phyloP scores from a whole-genome alignment of 108 stramenopile genomes.

The Nannochloropsis granulata region DNA sequence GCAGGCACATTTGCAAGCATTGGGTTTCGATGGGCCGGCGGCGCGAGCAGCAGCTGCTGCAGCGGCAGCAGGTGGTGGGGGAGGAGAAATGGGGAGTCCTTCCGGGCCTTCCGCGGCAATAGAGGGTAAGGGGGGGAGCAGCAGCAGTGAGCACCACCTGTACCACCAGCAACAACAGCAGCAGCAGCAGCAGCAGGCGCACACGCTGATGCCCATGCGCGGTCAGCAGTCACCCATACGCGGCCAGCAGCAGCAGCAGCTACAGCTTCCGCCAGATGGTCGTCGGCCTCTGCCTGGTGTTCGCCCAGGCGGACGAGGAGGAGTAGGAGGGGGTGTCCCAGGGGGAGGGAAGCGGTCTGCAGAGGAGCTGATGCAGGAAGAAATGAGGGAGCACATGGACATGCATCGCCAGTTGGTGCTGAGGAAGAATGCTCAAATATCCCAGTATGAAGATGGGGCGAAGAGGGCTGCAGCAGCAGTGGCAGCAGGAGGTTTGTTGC shows the following conservation, averaged over 20 bases:
- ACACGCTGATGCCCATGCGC: not conserved
- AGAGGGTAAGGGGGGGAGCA: not conserved
- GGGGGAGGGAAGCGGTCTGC: not conserved
- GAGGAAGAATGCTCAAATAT: not conserved
- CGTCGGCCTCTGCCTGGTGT: too few species aligned
- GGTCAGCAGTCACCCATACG: not conserved
- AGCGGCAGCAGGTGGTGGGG: too few species aligned
- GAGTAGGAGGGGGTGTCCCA: too few species aligned
- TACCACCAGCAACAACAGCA: not conserved
- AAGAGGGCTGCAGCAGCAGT: not conserved
- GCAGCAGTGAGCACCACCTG: not conserved
- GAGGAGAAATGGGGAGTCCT: not conserved
- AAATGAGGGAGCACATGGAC: not conserved
- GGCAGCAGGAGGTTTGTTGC: not conserved
- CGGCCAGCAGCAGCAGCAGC: not conserved
- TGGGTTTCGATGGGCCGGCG: not conserved
- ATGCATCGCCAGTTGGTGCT: not conserved
- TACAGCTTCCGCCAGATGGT: not conserved
- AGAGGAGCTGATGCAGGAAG: not conserved
- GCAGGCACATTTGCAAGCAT: not conserved
- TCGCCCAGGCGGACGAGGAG: too few species aligned
- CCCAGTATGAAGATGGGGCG: not conserved
- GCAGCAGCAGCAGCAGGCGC: not conserved
- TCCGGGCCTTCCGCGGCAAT: not conserved
- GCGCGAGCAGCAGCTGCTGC: not conserved